Evolutionary conservation across 73 alveolate species (phyloP).

Genomic region (Tetrahymena borealis): DNA sequence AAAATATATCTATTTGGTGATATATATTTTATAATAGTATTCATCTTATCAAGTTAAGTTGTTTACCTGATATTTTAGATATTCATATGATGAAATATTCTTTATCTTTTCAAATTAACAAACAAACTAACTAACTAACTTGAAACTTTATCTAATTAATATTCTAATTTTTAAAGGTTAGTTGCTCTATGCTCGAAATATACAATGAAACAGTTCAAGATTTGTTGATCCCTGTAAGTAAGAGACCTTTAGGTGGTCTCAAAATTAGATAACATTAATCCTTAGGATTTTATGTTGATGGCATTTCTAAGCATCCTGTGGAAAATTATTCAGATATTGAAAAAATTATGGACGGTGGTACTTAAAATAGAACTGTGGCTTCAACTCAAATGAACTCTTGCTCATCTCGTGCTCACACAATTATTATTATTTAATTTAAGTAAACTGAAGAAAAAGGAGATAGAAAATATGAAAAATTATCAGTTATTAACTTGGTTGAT

Average conservation of each 20-base stretch:
- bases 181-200: slow-evolving; percentile 91
- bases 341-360: slow-evolving; percentile 94
- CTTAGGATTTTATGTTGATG: slow-evolving; percentile 94
- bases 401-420: slow-evolving; percentile 90
- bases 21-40: too few relatives aligned
- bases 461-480: slow-evolving; percentile 77
- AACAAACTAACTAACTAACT: too few relatives aligned
- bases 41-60: too few relatives aligned
- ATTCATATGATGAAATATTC: too few relatives aligned
- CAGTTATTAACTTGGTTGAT: slow-evolving; percentile 95
- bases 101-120: too few relatives aligned
- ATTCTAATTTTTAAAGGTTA: slow-evolving; percentile 54
- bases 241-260: slow-evolving; percentile 90
- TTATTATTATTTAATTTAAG: slow-evolving; percentile 88
- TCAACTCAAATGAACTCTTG: slow-evolving; percentile 93
- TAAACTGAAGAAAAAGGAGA: slow-evolving; percentile 67
- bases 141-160: background rate
- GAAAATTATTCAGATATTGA: slow-evolving; percentile 88
- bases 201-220: slow-evolving; percentile 97
- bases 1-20: too few relatives aligned
- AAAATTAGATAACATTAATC: slow-evolving; percentile 90
- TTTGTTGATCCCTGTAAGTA: slow-evolving; percentile 62
- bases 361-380: slow-evolving; percentile 92
- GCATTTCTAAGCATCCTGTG: slow-evolving; percentile 89
- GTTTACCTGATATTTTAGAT: too few relatives aligned